These are phyloP conservation scores for Isoetes engelmannii DNA, from an alignment of 83 land plant species.

Conservation along the genomic window DNA sequence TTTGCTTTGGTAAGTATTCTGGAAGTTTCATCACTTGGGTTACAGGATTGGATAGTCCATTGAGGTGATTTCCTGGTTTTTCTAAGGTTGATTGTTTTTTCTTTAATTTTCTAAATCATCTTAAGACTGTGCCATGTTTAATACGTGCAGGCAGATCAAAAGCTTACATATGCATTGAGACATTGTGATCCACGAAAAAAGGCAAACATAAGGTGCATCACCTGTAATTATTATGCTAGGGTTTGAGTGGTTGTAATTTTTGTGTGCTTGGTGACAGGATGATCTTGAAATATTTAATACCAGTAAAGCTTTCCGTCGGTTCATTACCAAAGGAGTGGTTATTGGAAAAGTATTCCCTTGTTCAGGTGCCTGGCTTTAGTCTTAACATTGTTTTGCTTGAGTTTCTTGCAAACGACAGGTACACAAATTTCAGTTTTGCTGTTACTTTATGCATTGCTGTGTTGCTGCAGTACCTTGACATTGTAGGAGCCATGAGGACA, in stretches of 20 bases:
- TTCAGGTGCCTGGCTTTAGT: constrained; percentile 47
- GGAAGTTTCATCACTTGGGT: neutral
- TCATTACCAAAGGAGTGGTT: constrained; percentile 61
- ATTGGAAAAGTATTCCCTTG: constrained; percentile 60
- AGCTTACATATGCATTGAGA: constrained; percentile 83
- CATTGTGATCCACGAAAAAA: constrained; percentile 64
- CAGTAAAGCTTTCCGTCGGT: constrained; percentile 95
- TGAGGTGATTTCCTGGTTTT: neutral
- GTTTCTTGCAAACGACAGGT: neutral
- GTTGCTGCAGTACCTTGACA: constrained; percentile 55
- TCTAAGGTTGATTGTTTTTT: neutral
- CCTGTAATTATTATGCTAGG: neutral
- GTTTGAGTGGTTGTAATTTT: neutral
- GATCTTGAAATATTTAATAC: constrained; percentile 92
- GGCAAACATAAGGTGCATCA: constrained; percentile 69
- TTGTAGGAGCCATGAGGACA: constrained; percentile 67
- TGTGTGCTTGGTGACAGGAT: constrained; percentile 42
- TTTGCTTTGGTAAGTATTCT: constrained; percentile 63
- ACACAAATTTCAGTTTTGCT: neutral
- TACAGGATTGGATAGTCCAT: neutral
- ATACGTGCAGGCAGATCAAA: constrained; percentile 79
- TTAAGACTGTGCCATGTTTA: neutral
- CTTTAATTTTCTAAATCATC: neutral
- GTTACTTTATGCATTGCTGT: neutral
- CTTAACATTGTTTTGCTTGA: neutral